Conservation (phyloP, 371 early-diverging fungal species). For the Phascolomyces articulosus region DNA sequence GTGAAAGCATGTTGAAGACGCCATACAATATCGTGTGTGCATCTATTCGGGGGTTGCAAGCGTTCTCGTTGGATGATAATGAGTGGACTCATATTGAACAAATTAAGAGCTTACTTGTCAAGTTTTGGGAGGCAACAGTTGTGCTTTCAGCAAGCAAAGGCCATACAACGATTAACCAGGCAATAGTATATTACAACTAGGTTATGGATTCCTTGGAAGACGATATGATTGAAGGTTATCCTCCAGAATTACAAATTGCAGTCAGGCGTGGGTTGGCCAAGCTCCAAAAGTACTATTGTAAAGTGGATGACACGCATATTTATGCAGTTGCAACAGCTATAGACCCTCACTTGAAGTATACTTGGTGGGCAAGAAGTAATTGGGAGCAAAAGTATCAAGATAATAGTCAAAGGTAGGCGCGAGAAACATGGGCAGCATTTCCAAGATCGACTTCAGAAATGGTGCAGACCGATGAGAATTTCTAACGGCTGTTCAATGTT, state of each 20-base stretch:
- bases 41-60: neutral
- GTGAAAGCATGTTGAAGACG: slow-evolving; percentile 9
- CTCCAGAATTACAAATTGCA: neutral
- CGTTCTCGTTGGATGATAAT: neutral
- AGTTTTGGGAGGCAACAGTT: neutral
- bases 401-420: neutral
- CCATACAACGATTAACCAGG: slow-evolving; percentile 11
- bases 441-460: neutral
- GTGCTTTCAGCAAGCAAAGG: neutral
- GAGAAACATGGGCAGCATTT: neutral
- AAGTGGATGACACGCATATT: slow-evolving; percentile 5
- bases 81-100: neutral
- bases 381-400: neutral
- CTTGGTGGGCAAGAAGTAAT: slow-evolving; percentile 13
- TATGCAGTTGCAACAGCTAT: slow-evolving; percentile 25
- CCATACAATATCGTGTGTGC: slow-evolving; percentile 8
- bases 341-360: slow-evolving; percentile 18
- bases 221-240: neutral
- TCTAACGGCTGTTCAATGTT: too few relatives aligned
- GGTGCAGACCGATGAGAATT: too few relatives aligned
- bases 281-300: slow-evolving; percentile 7
- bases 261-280: slow-evolving; percentile 10
- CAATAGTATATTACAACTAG: slow-evolving; percentile 17
- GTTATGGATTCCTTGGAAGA: slow-evolving; percentile 17
- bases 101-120: neutral